These are phyloP conservation scores for Jasminum sambac DNA, from an alignment of 257 asterid genomes.

Conservation along the genomic window DNA sequence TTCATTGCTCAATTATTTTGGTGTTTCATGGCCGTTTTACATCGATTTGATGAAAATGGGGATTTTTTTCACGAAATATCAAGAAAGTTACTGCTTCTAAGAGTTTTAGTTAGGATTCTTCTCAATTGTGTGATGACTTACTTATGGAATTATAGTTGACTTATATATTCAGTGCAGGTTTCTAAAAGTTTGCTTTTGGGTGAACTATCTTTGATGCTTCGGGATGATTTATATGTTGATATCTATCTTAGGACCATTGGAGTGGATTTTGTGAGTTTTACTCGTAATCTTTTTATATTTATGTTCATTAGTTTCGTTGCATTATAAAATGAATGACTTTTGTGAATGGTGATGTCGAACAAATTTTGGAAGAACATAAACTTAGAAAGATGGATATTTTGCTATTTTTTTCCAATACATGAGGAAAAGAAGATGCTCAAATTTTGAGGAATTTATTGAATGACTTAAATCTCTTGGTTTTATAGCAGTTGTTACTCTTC, in stretches of 20 bases:
- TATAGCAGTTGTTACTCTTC: not conserved
- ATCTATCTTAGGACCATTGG: too few relatives aligned
- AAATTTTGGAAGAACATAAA: constrained; percentile 13
- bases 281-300: too few relatives aligned
- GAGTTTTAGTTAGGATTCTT: too few relatives aligned
- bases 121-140: too few relatives aligned
- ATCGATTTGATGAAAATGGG: too few relatives aligned
- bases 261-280: too few relatives aligned
- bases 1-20: too few relatives aligned
- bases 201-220: constrained; percentile 24
- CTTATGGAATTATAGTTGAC: too few relatives aligned
- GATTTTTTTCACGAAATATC: too few relatives aligned
- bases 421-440: not conserved
- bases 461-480: not conserved
- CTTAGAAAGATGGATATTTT: not conserved
- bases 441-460: not conserved
- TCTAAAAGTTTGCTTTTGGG: not conserved
- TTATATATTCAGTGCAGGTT: not conserved
- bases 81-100: too few relatives aligned
- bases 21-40: too few relatives aligned
- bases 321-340: constrained; percentile 99
- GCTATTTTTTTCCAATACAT: not conserved
- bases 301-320: constrained; percentile 99
- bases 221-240: too few relatives aligned
- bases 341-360: constrained; percentile 30